Conservation (phyloP, 169 alveolate species). For the Plasmodium malariae region DNA sequence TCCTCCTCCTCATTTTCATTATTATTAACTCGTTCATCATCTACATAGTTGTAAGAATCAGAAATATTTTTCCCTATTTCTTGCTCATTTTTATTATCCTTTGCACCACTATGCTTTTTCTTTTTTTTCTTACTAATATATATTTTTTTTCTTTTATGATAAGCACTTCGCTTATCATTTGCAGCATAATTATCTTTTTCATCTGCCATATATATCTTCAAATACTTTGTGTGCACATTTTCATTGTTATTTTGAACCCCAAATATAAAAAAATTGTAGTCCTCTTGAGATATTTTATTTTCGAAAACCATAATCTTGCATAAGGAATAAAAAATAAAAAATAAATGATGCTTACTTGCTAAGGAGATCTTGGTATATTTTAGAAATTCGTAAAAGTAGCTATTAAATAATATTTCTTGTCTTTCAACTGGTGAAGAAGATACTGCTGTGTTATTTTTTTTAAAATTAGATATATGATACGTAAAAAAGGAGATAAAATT, state of each 20-base stretch:
- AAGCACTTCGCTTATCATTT: background rate
- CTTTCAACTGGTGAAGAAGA: slow-evolving; percentile 40
- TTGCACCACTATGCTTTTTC: background rate
- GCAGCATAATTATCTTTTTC: background rate
- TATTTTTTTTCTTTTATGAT: background rate
- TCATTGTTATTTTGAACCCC: slow-evolving; percentile 12
- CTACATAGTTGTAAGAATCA: slow-evolving; percentile 9
- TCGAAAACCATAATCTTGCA: slow-evolving; percentile 71
- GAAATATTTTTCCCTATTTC: slow-evolving; percentile 6
- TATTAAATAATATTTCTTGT: slow-evolving; percentile 63
- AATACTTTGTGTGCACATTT: slow-evolving; percentile 72
- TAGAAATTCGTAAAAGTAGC: slow-evolving; percentile 64
- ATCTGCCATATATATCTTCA: slow-evolving; percentile 5
- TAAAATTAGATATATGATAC: slow-evolving; percentile 15
- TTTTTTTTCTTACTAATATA: background rate
- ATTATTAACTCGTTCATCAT: slow-evolving; percentile 8
- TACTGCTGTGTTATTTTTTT: slow-evolving; percentile 35
- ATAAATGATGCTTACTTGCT: slow-evolving; percentile 66
- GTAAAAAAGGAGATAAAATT: slow-evolving; percentile 43
- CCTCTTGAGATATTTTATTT: slow-evolving; percentile 73
- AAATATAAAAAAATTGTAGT: slow-evolving; percentile 60
- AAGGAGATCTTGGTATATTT: slow-evolving; percentile 69
- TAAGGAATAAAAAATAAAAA: slow-evolving; percentile 52
- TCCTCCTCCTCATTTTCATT: background rate
- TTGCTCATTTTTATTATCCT: background rate